phyloP scores from a whole-genome alignment of 805 yeast species.

The Scheffersomyces coipomensis region DNA sequence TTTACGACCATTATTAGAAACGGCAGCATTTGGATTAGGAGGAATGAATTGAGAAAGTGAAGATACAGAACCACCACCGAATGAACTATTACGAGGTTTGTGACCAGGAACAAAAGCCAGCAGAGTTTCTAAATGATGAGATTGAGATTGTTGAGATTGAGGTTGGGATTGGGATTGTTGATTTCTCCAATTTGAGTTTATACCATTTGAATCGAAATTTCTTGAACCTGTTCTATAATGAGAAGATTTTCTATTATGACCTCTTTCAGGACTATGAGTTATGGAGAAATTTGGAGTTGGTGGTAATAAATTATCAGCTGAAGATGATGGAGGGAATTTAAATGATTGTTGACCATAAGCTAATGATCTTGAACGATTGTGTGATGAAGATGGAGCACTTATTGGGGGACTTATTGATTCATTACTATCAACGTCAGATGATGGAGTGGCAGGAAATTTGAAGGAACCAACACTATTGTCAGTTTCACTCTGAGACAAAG shows the following conservation, averaged over 20 bases:
- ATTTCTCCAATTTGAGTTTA: constrained; percentile 65
- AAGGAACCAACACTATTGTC: constrained; percentile 32
- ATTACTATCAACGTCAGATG: constrained; percentile 14
- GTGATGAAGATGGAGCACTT: constrained; percentile 18
- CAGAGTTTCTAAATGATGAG: constrained; percentile 22
- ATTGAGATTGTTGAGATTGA: constrained; percentile 4
- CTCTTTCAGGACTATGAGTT: constrained; percentile 37
- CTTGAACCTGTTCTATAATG: constrained; percentile 40
- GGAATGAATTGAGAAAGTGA: constrained; percentile 40
- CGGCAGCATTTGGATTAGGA: constrained; percentile 12
- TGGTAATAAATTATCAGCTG: constrained; percentile 34
- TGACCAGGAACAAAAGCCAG: constrained; percentile 72
- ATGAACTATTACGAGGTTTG: constrained; percentile 65
- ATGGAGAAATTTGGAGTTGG: constrained; percentile 53
- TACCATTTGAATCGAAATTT: constrained; percentile 36
- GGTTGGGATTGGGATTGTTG: constrained; percentile 38
- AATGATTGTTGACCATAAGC: constrained; percentile 45
- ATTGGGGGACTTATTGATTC: constrained; percentile 9
- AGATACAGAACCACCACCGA: constrained; percentile 57
- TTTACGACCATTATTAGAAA: constrained; percentile 49
- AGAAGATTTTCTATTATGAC: constrained; percentile 39
- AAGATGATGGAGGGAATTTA: constrained; percentile 62
- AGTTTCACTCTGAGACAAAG: constrained; percentile 4
- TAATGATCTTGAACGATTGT: constrained; percentile 37
- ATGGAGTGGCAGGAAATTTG: constrained; percentile 54